A percentile compares a stretch with the other conserved stretches of the same genome.
phyloP scores from a whole-genome alignment of 2,329 filamentous ascomycete genomes.

The Achaetomium macrosporum region DNA sequence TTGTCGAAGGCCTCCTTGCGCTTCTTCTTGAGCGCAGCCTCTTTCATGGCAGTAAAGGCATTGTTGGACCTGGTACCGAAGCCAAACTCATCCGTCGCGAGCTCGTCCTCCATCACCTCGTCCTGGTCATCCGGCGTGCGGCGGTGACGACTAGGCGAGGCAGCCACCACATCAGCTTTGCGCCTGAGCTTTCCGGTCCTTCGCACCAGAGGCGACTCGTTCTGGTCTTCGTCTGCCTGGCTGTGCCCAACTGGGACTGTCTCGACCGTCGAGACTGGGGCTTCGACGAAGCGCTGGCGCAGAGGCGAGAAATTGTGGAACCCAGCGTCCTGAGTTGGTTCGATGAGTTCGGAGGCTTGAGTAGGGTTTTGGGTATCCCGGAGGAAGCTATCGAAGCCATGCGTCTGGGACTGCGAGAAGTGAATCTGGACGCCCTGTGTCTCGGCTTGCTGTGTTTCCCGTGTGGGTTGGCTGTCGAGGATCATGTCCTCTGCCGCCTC shows the following conservation, averaged over 20 bases:
- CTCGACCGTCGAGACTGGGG: constrained; percentile 63
- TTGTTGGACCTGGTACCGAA: constrained; percentile 31
- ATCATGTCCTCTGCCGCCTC: constrained; percentile 48
- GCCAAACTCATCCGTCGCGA: constrained; percentile 32
- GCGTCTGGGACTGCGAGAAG: constrained; percentile 56
- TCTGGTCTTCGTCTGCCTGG: constrained; percentile 34
- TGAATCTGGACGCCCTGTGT: constrained; percentile 38
- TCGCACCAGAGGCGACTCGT: constrained; percentile 61
- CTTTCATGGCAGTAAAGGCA: constrained; percentile 67
- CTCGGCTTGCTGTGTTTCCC: constrained; percentile 32
- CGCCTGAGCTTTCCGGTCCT: constrained; percentile 52
- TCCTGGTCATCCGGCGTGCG: constrained; percentile 36
- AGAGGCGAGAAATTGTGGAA: constrained; percentile 69
- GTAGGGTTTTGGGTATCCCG: constrained; percentile 41
- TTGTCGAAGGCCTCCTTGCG: constrained; percentile 63
- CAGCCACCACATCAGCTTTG: constrained; percentile 17
- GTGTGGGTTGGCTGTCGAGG: constrained; percentile 41
- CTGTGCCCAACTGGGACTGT: constrained; percentile 53
- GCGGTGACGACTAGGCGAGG: constrained; percentile 4
- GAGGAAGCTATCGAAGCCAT: constrained; percentile 52
- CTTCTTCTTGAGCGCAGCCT: constrained; percentile 52
- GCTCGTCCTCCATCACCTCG: constrained; percentile 23
- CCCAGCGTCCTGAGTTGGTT: constrained; percentile 75
- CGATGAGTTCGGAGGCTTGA: constrained; percentile 63
- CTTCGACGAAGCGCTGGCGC: constrained; percentile 58